Base-by-base conservation (phyloP, 805 yeast genomes). In the Metschnikowia bowlesiae region DNA sequence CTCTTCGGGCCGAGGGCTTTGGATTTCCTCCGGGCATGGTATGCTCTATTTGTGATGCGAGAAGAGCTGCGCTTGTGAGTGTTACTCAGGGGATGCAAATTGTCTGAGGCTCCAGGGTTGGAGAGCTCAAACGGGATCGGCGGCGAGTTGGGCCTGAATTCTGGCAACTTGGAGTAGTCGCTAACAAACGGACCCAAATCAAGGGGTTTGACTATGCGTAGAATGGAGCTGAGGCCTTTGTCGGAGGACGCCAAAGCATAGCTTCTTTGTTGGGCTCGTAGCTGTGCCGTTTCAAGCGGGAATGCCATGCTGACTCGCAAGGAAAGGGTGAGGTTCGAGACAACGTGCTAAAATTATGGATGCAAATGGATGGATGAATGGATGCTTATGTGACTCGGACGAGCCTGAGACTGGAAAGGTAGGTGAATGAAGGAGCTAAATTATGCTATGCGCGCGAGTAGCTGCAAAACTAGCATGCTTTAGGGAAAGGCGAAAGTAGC, bases 261-360 rank as follows among this genome's bases (percentile, higher is more conserved):
- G 26, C 55, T 56, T 13, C 60, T 45, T 9, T 56, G 58, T n/a
- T 54, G 59, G 10, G 60, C 58, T 38, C 56, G 45, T 42, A 58
- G 58, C 35, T 58, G 54, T 14, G 53, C 32, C 6, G 61, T 56
- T 33, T 54, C 57, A 22, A 54, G 49, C 14, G 61, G 60, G 31
- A 58, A 58, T 2, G 61, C 56, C 61, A 58, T 58, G 8, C 10
- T 29, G 11, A n/a, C 16, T 13, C n/a, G 41, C 9, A 16, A 14
- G 41, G 16, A 28, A 7, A 9, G 32, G 7, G 7, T 28, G 31
- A 6, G 31, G 41, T 13, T 39, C n/a, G 22, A 29, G 29, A 22
- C 22, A 16, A 16, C 10, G 29, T 37, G 30, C 6, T 22, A 18
- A 6, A 18, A 22, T 13, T 4, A 29, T 22, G 7, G 18, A 26